Base-by-base conservation (phyloP, 345 rosid species). In the Bruguiera sexangula region DNA sequence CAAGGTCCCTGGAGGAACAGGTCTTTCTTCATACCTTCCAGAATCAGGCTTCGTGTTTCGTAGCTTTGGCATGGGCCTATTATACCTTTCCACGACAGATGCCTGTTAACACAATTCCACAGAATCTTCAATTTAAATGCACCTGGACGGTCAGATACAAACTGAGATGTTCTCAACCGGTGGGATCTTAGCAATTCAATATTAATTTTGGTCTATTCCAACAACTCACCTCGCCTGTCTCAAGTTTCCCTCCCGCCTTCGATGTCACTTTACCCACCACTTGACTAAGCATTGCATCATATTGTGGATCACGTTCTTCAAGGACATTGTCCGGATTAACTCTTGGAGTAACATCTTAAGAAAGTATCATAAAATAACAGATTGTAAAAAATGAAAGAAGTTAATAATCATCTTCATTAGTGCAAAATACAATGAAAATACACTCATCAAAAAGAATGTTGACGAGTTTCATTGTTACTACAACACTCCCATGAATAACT, bases 211-310 rank as follows among this genome's bases (percentile, higher is more conserved):
- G 50, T 43, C 2, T 56, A 8, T 21, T 36, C 7, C 55, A 68
- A 51, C 32, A 64, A 70, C 92, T 82, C 57, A 92, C 99, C 92
- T 92, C 98, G 24, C 96, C 97, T 84, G 85, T 95, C 85, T 90
- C 93, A 39, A 71, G 88, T 79, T 83, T 85, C 39, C 98, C 97
- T 67, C 96, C 99, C 18, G 94, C 86, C 79, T 85, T 95, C 30
- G 98, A 58, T 72, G 29, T 79, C 43, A 95, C 83, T 78, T 98
- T 85, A 62, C 99, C 99, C 53, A 83, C 89, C 97, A 95, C 90
- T 81, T 90, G 94, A 65, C 65, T 82, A 68, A 95, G 87, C 99
- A 95, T 89, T 22, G 84, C 86, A 78, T 95, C 92, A 56, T 73
- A 95, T 65, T 86, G 72, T 1, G 89, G 84, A 82, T 95, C 90